Conservation (phyloP, 2,329 filamentous ascomycete species). For the Penicillium fuscoglaucum region DNA sequence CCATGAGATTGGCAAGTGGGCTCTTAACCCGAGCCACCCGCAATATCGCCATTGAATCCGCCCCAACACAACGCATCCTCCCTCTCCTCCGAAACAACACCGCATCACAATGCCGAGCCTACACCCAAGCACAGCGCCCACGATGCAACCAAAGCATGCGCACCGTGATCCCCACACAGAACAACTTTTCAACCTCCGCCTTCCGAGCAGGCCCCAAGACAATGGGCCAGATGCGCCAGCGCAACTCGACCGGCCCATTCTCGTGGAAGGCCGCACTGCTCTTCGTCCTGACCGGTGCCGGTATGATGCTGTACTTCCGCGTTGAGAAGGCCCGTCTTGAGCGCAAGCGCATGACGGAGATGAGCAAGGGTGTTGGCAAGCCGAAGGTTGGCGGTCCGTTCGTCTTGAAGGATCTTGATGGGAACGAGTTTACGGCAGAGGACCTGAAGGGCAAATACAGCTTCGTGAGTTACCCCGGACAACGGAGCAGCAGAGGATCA, state of each 20-base stretch:
- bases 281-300: slow-evolving; percentile 76
- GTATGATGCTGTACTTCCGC: slow-evolving; percentile 86
- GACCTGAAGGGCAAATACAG: slow-evolving; percentile 83
- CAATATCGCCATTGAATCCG: slow-evolving; percentile 15
- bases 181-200: slow-evolving; percentile 33
- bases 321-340: slow-evolving; percentile 90
- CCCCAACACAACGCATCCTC: slow-evolving; percentile 18
- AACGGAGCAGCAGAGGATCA: too few relatives aligned
- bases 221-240: slow-evolving; percentile 43
- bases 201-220: slow-evolving; percentile 33
- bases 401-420: slow-evolving; percentile 76
- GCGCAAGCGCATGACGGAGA: slow-evolving; percentile 82
- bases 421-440: slow-evolving; percentile 71
- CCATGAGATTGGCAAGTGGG: slow-evolving; percentile 25
- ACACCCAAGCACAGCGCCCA: slow-evolving; percentile 25
- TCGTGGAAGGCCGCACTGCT: slow-evolving; percentile 86
- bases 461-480: slow-evolving; percentile 40
- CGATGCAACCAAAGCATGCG: slow-evolving; percentile 16
- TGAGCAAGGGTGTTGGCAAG: slow-evolving; percentile 86
- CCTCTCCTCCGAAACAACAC: slow-evolving; percentile 21
- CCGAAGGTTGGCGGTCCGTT: slow-evolving; percentile 93
- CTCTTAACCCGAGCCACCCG: slow-evolving; percentile 21
- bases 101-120: slow-evolving; percentile 25
- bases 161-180: slow-evolving; percentile 13
- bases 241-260: slow-evolving; percentile 63